A percentile compares a stretch with the other conserved stretches of the same genome.
These are phyloP conservation scores for Jaltomata sinuosa DNA, from an alignment of 257 asterid species.

Conservation along the genomic window DNA sequence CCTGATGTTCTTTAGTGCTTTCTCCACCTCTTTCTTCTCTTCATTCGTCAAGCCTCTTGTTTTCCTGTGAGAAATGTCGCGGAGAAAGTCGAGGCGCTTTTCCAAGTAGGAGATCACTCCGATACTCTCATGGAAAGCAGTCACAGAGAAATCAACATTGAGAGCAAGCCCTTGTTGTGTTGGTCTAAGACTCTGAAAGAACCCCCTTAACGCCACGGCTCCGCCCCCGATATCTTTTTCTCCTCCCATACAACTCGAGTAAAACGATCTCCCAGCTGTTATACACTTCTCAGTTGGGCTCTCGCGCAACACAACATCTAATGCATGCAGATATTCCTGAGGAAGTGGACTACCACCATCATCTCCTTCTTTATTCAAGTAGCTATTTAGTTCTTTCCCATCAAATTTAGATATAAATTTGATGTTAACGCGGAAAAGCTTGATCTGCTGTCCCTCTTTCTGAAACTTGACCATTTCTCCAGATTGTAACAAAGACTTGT, in stretches of 20 bases:
- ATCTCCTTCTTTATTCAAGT: conserved; percentile 36
- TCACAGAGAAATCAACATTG: conserved; percentile 83
- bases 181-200: conserved; percentile 88
- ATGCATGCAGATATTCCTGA: conserved; percentile 91
- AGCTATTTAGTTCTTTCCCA: conserved; percentile 42
- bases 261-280: conserved; percentile 58
- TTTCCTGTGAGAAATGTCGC: conserved; percentile 32
- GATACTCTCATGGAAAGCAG: conserved; percentile 89
- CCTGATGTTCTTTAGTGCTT: conserved; percentile 61
- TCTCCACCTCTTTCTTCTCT: conserved; percentile 74
- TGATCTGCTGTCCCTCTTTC: conserved; percentile 18
- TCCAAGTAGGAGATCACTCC: conserved; percentile 78
- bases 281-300: conserved; percentile 57
- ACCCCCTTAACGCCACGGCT: conserved; percentile 74
- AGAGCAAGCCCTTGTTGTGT: conserved; percentile 94
- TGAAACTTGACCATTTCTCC: conserved; percentile 2
- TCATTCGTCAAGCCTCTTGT: conserved; percentile 30
- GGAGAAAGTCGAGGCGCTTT: conserved; percentile 59
- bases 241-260: conserved; percentile 66
- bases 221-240: conserved; percentile 83
- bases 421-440: conserved; percentile 62
- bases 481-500: not conserved
- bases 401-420: conserved; percentile 78
- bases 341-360: conserved; percentile 57
- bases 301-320: conserved; percentile 80